Evolutionary conservation across 768 basidiomycete genomes (phyloP), one percentile per base, ranked within the genome.

Genomic region (Phlegmacium glaucopus): DNA sequence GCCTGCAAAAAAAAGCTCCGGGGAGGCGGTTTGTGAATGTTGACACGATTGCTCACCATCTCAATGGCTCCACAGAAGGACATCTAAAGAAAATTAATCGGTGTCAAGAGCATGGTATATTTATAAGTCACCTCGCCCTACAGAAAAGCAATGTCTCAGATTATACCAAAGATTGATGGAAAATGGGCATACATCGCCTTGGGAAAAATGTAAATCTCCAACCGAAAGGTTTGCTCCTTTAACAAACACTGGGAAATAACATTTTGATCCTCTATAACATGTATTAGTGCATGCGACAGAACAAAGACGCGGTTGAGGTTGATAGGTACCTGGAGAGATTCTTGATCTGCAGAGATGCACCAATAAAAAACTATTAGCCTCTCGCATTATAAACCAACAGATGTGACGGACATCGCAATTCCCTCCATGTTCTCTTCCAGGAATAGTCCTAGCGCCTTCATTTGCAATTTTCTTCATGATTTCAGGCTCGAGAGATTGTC

Each of bases 1-100:
- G 85, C 82, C 80, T 82, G 9, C 15, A 30, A 35, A 32, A 25
- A 27, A 39, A n/a, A n/a, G n/a, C n/a, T n/a, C n/a, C 16, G 16
- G 4, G 27, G 37, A 30, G 16, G 9, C 34, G 10, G 26, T 8
- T n/a, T 39, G 45, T 16, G 27, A 13, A 8, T 4, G 47, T 62
- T 11, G 30, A 8, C 30, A 8, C 8, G 8, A 32, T 32, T 13
- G 30, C 9, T 32, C 27, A 78, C 80, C 85, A 87, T 87, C 60
- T 88, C 85, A 45, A 87, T 87, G 3, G 86, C 86, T 25, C 85
- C 86, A 36, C 85, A 87, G 69, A 87, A 87, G 0, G 83, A 78
- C 51, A 87, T 72, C 79, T 85, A 42, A 39, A 34, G 51, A n/a
- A n/a, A n/a, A n/a, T n/a, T n/a, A n/a, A n/a, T n/a, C n/a, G n/a